These are phyloP conservation scores for Citrus cavaleriei DNA, from an alignment of 345 rosid genomes.

Conservation along the genomic window DNA sequence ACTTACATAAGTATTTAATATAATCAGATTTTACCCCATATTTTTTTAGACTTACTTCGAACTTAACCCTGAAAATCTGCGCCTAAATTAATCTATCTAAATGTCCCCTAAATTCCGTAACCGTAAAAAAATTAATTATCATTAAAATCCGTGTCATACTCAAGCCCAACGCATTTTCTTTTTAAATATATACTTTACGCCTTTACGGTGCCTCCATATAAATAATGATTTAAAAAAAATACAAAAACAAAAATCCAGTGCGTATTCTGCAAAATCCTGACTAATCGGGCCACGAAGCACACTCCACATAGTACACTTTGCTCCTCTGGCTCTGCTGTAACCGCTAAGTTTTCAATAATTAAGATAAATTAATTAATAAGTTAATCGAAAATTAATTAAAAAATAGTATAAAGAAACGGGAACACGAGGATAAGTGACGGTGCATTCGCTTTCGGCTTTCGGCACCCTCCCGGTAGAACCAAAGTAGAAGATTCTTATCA, in stretches of 20 bases:
- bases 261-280: background rate
- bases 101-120: background rate
- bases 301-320: background rate
- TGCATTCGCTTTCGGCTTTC: background rate
- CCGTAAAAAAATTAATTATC: background rate
- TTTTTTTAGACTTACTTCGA: too few relatives aligned
- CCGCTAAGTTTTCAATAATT: background rate
- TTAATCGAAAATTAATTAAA: background rate
- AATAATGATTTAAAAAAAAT: background rate
- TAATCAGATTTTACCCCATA: too few relatives aligned
- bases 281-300: background rate
- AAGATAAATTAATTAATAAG: too few relatives aligned
- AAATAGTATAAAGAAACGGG: background rate
- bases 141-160: background rate
- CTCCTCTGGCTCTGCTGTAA: too few relatives aligned
- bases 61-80: too few relatives aligned
- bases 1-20: too few relatives aligned
- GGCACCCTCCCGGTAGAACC: background rate
- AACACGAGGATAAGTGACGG: background rate
- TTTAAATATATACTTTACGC: too few relatives aligned
- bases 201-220: too few relatives aligned
- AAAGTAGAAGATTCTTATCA: background rate
- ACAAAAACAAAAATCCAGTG: background rate
- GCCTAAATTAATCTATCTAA: too few relatives aligned
- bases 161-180: too few relatives aligned